Evolutionary conservation across 2,329 filamentous ascomycete genomes (phyloP).

Genomic region (Pseudogymnoascus sp.): DNA sequence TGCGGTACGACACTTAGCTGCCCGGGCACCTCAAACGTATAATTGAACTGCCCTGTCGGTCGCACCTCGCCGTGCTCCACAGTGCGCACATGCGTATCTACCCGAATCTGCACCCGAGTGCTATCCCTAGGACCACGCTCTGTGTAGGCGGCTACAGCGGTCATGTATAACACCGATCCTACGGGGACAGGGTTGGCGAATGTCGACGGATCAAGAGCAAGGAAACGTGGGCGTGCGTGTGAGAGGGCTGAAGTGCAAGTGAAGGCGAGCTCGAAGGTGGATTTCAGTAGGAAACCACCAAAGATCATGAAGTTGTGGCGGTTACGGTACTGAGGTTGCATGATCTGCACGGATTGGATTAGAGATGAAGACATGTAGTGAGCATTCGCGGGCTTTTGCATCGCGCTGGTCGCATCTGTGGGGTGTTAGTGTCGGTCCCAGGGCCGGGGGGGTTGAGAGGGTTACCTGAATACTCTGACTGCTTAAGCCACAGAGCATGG

Average conservation of each 20-base stretch:
- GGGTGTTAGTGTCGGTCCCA: not conserved
- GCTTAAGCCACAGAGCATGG: conserved; percentile 60
- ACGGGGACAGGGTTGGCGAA: conserved; percentile 67
- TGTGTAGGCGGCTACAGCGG: conserved; percentile 59
- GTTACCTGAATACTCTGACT: conserved; percentile 51
- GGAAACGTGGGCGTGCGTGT: conserved; percentile 57
- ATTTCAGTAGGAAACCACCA: conserved; percentile 61
- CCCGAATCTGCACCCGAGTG: conserved; percentile 58
- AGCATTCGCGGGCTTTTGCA: conserved; percentile 48
- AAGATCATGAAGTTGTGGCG: conserved; percentile 69
- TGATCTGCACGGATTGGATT: conserved; percentile 60
- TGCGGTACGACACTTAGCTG: conserved; percentile 57
- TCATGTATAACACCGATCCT: conserved; percentile 61
- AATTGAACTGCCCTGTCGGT: conserved; percentile 64
- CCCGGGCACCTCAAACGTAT: conserved; percentile 59
- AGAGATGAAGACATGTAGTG: conserved; percentile 54
- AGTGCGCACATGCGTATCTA: conserved; percentile 60
- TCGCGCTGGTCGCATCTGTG: conserved; percentile 43
- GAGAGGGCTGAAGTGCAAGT: conserved; percentile 62
- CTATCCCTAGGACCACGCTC: conserved; percentile 33
- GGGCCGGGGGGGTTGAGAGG: not conserved
- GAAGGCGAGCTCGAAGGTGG: conserved; percentile 65
- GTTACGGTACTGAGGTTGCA: conserved; percentile 65
- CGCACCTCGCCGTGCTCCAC: conserved; percentile 60
- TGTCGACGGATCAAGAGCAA: conserved; percentile 60